These are phyloP conservation scores for Suillus tomentosus DNA, from an alignment of 768 basidiomycete species.

Conservation along the genomic window DNA sequence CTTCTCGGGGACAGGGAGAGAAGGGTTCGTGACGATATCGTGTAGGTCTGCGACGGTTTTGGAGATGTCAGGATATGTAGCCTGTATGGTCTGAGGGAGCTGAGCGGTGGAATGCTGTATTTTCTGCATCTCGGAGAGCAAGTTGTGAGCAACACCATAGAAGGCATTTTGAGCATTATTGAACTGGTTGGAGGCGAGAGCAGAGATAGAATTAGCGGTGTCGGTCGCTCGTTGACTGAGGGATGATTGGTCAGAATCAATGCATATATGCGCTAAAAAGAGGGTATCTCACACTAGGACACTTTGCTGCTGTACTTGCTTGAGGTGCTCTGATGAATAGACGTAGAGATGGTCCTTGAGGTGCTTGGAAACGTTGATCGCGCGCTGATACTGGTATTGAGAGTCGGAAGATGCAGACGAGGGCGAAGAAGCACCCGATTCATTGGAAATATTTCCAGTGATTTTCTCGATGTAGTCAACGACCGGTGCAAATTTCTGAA, in stretches of 20 bases:
- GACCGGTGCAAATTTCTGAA: slow-evolving; percentile 69
- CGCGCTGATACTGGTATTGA: slow-evolving; percentile 81
- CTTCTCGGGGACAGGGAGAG: slow-evolving; percentile 65
- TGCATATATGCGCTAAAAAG: slow-evolving; percentile 9
- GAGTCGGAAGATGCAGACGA: slow-evolving; percentile 52
- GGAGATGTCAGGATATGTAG: slow-evolving; percentile 56
- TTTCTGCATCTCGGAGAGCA: slow-evolving; percentile 68
- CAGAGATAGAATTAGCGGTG: slow-evolving; percentile 63
- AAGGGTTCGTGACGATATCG: slow-evolving; percentile 50
- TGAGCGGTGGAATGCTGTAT: slow-evolving; percentile 61
- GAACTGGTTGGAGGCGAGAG: slow-evolving; percentile 59
- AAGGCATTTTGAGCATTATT: slow-evolving; percentile 56
- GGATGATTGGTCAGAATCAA: slow-evolving; percentile 8
- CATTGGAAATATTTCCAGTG: slow-evolving; percentile 52
- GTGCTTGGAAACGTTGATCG: slow-evolving; percentile 61
- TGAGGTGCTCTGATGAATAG: slow-evolving; percentile 72
- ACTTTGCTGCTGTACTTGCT: slow-evolving; percentile 67
- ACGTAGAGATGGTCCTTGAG: slow-evolving; percentile 62
- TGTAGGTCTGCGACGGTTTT: slow-evolving; percentile 56
- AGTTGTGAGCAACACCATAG: slow-evolving; percentile 60
- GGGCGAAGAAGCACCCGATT: slow-evolving; percentile 48
- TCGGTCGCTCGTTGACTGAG: slow-evolving; percentile 68
- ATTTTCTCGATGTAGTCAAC: slow-evolving; percentile 66
- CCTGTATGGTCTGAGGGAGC: slow-evolving; percentile 61
- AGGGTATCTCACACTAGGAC: slow-evolving; percentile 55